Percentiles rank a stretch among this genome's conserved stretches.
Evolutionary conservation across 2,329 filamentous ascomycete genomes (phyloP).

Genomic region (Allantophomopsis cytisporea): DNA sequence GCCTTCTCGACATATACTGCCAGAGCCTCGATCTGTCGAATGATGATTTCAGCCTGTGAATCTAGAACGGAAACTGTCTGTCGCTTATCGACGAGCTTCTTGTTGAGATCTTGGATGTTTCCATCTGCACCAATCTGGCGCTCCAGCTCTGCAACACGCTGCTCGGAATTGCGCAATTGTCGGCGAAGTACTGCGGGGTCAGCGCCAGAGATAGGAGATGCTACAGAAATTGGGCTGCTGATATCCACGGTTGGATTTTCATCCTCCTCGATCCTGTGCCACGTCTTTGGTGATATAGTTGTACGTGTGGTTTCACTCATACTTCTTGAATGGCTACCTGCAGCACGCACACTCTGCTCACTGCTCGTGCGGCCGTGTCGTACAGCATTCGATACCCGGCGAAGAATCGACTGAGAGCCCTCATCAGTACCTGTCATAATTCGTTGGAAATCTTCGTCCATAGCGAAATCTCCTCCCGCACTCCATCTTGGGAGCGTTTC

Average conservation of each 20-base stretch:
- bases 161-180: slow-evolving; percentile 69
- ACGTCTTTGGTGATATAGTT: slow-evolving; percentile 51
- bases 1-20: slow-evolving; percentile 79
- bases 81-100: slow-evolving; percentile 79
- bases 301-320: slow-evolving; percentile 53
- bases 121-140: slow-evolving; percentile 53
- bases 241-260: slow-evolving; percentile 41
- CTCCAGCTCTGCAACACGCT: slow-evolving; percentile 76
- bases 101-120: slow-evolving; percentile 51
- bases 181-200: slow-evolving; percentile 56
- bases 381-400: slow-evolving; percentile 84
- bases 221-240: slow-evolving; percentile 56
- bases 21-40: slow-evolving; percentile 79
- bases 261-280: slow-evolving; percentile 35
- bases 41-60: slow-evolving; percentile 89
- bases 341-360: slow-evolving; percentile 32
- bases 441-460: slow-evolving; percentile 92
- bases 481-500: slow-evolving; percentile 64
- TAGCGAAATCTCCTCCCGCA: slow-evolving; percentile 72
- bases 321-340: slow-evolving; percentile 42
- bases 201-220: slow-evolving; percentile 40
- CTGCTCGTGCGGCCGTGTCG: slow-evolving; percentile 86
- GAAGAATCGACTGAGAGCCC: slow-evolving; percentile 65
- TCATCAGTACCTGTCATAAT: slow-evolving; percentile 66
- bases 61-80: slow-evolving; percentile 92